A percentile compares a stretch with the other conserved stretches of the same genome.
phyloP scores from a whole-genome alignment of 495 filamentous ascomycete genomes.

The Oidiodendron maius region DNA sequence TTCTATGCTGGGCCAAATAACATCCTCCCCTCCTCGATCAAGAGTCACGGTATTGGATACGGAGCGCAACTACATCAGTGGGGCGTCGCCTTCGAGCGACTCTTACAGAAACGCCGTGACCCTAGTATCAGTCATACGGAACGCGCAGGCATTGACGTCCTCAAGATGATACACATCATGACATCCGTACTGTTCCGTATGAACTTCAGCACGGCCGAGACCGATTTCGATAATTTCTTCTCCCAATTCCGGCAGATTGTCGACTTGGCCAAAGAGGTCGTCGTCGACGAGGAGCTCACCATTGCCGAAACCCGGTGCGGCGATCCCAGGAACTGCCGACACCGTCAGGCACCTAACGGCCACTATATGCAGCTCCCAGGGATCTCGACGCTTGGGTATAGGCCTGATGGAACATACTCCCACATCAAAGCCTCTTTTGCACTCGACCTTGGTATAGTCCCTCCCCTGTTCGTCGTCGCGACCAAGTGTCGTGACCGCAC shows the following conservation, averaged over 20 bases:
- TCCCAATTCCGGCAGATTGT: constrained; percentile 19
- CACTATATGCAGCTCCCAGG: constrained; percentile 8
- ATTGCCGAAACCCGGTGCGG: constrained; percentile 19
- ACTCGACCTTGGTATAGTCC: constrained; percentile 33
- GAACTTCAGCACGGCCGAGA: constrained; percentile 32
- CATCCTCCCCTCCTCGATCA: constrained; percentile 37
- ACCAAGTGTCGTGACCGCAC: constrained; percentile 39
- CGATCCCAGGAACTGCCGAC: constrained; percentile 7
- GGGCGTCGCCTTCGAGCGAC: constrained; percentile 43
- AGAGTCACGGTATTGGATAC: constrained; percentile 33
- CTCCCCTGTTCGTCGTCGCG: constrained; percentile 32
- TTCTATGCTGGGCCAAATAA: constrained; percentile 39
- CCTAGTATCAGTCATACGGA: constrained; percentile 45
- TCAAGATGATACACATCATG: constrained; percentile 52
- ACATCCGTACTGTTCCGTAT: constrained; percentile 45
- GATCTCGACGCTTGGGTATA: constrained; percentile 1
- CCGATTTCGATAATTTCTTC: constrained; percentile 19
- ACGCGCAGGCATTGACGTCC: constrained; percentile 44
- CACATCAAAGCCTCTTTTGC: constrained; percentile 25
- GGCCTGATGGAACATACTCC: constrained; percentile 9
- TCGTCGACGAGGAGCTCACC: constrained; percentile 21
- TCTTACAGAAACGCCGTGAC: constrained; percentile 38
- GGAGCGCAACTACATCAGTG: constrained; percentile 40
- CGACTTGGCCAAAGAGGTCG: constrained; percentile 21
- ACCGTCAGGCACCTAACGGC: not conserved